A percentile compares a stretch with the other conserved stretches of the same genome.
These are phyloP conservation scores for Candida ficus DNA, from an alignment of 805 yeast species.

Conservation along the genomic window DNA sequence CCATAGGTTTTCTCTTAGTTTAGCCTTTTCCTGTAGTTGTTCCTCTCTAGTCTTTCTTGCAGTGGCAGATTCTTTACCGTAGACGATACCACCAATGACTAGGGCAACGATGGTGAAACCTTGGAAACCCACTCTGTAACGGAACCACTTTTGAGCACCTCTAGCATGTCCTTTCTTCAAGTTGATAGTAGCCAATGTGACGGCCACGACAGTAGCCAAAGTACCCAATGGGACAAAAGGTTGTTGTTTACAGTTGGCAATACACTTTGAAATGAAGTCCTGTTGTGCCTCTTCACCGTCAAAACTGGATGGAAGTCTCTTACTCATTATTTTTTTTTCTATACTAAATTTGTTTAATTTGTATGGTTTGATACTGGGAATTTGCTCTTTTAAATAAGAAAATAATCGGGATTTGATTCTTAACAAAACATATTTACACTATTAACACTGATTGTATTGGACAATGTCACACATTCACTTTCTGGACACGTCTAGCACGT, in stretches of 20 bases:
- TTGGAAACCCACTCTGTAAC: slow-evolving; percentile 87
- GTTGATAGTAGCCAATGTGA: slow-evolving; percentile 71
- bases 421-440: not conserved
- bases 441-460: slow-evolving; percentile 3
- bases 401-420: slow-evolving; percentile 1
- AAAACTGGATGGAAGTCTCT: slow-evolving; percentile 30
- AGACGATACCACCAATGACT: slow-evolving; percentile 71
- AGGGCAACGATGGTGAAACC: slow-evolving; percentile 78
- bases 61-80: slow-evolving; percentile 45
- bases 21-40: slow-evolving; percentile 68
- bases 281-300: slow-evolving; percentile 26
- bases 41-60: slow-evolving; percentile 57
- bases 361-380: too few relatives aligned
- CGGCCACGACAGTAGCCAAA: slow-evolving; percentile 74
- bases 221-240: slow-evolving; percentile 87
- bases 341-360: too few relatives aligned
- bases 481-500: too few relatives aligned
- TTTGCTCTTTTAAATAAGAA: not conserved
- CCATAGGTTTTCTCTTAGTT: slow-evolving; percentile 81
- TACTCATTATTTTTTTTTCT: too few relatives aligned
- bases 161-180: slow-evolving; percentile 65
- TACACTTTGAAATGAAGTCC: slow-evolving; percentile 50
- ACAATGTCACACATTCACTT: slow-evolving; percentile 3
- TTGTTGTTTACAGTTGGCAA: slow-evolving; percentile 69
- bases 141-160: slow-evolving; percentile 80